A percentile compares a stretch with the other conserved stretches of the same genome.
Conservation (phyloP, 192 early-diverging fungal genomes). For the Podila minutissima region DNA sequence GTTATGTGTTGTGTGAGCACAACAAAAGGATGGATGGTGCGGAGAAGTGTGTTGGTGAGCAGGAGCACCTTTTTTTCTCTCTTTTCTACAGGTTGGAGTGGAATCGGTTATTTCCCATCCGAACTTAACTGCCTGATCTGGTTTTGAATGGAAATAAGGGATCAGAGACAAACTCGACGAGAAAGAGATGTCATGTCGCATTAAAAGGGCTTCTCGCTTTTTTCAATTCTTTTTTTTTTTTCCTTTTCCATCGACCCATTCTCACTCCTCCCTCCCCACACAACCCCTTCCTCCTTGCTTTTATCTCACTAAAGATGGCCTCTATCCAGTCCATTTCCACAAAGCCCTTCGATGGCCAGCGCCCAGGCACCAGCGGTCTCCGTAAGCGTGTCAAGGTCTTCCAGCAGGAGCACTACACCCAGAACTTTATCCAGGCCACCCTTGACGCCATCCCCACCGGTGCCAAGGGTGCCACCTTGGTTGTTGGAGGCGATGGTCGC, state of each 20-base stretch:
- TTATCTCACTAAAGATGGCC: slow-evolving; percentile 11
- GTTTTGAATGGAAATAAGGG: slow-evolving; percentile 1
- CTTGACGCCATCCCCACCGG: slow-evolving; percentile 85
- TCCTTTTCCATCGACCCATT: neutral
- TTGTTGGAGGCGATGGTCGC: slow-evolving; percentile 97
- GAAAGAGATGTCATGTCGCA: neutral
- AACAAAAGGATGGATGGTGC: too few relatives aligned
- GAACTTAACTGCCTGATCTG: too few relatives aligned
- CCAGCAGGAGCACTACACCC: slow-evolving; percentile 93
- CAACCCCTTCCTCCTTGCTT: neutral
- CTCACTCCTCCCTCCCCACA: neutral
- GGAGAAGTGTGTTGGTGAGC: too few relatives aligned
- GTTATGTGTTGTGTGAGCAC: too few relatives aligned
- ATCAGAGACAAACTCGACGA: too few relatives aligned
- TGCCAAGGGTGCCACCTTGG: slow-evolving; percentile 80
- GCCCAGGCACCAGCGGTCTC: slow-evolving; percentile 96
- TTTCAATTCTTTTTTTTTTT: slow-evolving; percentile 2
- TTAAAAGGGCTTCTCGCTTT: neutral
- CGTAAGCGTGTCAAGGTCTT: slow-evolving; percentile 97
- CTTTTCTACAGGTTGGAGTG: too few relatives aligned
- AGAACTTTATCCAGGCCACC: slow-evolving; percentile 96
- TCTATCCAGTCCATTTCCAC: slow-evolving; percentile 65
- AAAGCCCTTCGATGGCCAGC: slow-evolving; percentile 89
- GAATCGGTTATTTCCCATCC: too few relatives aligned
- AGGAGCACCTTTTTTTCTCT: too few relatives aligned